Evolutionary conservation across 164 flowering plant genomes (phyloP).

Genomic region (Paratinospora sagittata): DNA sequence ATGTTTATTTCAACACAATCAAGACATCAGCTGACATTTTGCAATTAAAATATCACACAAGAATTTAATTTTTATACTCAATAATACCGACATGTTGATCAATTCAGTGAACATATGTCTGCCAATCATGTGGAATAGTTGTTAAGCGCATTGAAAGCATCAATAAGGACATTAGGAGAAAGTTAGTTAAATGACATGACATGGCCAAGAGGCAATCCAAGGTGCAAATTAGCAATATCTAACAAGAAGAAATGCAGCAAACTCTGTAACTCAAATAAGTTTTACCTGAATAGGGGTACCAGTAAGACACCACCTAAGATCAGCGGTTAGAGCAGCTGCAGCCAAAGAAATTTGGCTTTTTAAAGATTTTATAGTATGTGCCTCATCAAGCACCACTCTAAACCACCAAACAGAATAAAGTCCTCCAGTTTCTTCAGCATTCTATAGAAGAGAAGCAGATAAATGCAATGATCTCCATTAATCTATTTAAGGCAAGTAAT

Average conservation of each 20-base stretch:
- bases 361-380: slow-evolving; percentile 86
- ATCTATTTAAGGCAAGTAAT: neutral
- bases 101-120: neutral
- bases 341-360: slow-evolving; percentile 89
- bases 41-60: too few species aligned
- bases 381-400: slow-evolving; percentile 97
- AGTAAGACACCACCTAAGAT: slow-evolving; percentile 96
- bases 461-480: neutral
- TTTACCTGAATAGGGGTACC: slow-evolving; percentile 97
- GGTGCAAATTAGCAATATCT: neutral
- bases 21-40: too few species aligned
- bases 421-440: slow-evolving; percentile 66
- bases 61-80: too few species aligned
- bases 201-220: too few species aligned
- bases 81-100: neutral
- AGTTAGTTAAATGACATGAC: too few species aligned
- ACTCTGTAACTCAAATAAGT: neutral
- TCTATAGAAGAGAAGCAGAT: slow-evolving; percentile 30
- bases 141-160: too few species aligned
- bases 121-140: too few species aligned
- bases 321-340: slow-evolving; percentile 84
- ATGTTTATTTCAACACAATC: too few species aligned
- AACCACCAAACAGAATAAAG: slow-evolving; percentile 80
- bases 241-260: neutral
- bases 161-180: too few species aligned